phyloP scores from a whole-genome alignment of 2,329 filamentous ascomycete species.

The Colletotrichum tabaci region DNA sequence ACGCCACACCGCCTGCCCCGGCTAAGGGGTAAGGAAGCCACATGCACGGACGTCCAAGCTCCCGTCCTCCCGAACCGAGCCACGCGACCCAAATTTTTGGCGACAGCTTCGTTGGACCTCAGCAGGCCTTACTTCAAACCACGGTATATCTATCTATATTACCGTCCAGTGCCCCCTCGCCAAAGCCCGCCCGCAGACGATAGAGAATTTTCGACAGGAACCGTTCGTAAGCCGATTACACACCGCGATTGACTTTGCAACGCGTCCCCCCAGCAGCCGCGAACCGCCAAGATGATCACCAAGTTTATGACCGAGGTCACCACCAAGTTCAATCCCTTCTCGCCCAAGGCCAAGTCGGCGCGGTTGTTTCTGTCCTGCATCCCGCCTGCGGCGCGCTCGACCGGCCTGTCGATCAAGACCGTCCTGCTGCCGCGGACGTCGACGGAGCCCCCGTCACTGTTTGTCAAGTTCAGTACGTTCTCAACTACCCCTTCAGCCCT shows the following conservation, averaged over 20 bases:
- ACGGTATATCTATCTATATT: not conserved
- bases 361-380: constrained; percentile 90
- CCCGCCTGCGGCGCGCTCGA: constrained; percentile 81
- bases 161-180: not conserved
- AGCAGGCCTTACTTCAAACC: constrained; percentile 1
- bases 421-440: constrained; percentile 81
- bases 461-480: constrained; percentile 87
- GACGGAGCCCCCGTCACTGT: constrained; percentile 77
- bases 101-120: constrained; percentile 25
- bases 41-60: constrained; percentile 33
- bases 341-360: constrained; percentile 81
- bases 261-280: not conserved
- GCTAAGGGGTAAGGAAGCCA: not conserved
- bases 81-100: constrained; percentile 43
- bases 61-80: constrained; percentile 23
- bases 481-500: not conserved
- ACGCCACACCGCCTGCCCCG: not conserved
- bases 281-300: constrained; percentile 77
- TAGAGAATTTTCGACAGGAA: not conserved
- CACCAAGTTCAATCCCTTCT: constrained; percentile 95
- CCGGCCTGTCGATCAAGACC: constrained; percentile 83
- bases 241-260: not conserved
- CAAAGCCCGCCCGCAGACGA: not conserved
- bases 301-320: constrained; percentile 88
- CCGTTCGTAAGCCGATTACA: not conserved